phyloP scores from a whole-genome alignment of 176 grass and related monocot genomes.

The Canna indica region DNA sequence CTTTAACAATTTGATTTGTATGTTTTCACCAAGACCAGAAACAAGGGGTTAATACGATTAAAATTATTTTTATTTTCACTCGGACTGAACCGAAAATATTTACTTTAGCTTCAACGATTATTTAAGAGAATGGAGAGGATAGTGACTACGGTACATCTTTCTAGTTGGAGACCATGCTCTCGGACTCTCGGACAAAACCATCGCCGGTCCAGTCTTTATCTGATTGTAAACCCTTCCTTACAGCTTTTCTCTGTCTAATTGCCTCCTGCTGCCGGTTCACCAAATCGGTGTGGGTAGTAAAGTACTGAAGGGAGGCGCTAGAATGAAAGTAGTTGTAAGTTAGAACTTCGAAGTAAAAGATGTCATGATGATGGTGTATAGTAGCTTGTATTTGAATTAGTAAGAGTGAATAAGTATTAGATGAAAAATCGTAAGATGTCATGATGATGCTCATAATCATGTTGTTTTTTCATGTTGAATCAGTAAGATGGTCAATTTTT shows the following conservation, averaged over 20 bases:
- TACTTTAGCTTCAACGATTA: background rate
- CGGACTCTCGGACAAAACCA: constrained; percentile 79
- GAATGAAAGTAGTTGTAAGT: background rate
- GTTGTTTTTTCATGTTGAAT: too few relatives aligned
- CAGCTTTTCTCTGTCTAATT: constrained; percentile 72
- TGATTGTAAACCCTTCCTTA: constrained; percentile 65
- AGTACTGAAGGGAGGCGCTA: constrained; percentile 79
- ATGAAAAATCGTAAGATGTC: too few relatives aligned
- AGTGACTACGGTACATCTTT: background rate
- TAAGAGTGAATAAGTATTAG: too few relatives aligned
- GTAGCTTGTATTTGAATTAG: too few relatives aligned
- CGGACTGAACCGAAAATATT: too few relatives aligned
- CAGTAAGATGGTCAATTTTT: too few relatives aligned
- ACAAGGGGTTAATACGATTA: too few relatives aligned
- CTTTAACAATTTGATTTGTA: too few relatives aligned
- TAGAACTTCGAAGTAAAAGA: background rate
- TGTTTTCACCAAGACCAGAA: too few relatives aligned
- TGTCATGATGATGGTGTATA: background rate
- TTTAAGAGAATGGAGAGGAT: background rate
- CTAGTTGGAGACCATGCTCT: constrained; percentile 96
- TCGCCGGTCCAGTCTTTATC: constrained; percentile 99
- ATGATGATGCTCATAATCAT: background rate
- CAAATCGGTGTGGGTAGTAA: constrained; percentile 84
- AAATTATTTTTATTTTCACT: too few relatives aligned
- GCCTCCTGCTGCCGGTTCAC: constrained; percentile 74